phyloP scores from a whole-genome alignment of 2,329 filamentous ascomycete species.

The Nemania bipapillata region DNA sequence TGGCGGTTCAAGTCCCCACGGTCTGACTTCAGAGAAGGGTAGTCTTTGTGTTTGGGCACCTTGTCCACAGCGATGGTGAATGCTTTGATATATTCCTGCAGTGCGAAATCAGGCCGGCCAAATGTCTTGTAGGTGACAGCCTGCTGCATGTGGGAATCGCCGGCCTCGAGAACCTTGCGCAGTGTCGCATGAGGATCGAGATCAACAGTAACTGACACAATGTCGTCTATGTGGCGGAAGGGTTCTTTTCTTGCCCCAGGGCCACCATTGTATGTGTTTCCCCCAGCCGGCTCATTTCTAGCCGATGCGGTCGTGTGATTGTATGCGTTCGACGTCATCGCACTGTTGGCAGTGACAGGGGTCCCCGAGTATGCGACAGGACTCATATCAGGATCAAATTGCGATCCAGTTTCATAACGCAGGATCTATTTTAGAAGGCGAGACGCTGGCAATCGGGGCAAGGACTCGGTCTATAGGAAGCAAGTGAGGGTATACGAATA shows the following conservation, averaged over 20 bases:
- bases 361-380: conserved; percentile 42
- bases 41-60: conserved; percentile 81
- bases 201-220: conserved; percentile 60
- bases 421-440: not conserved
- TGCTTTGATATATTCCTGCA: conserved; percentile 85
- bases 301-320: conserved; percentile 25
- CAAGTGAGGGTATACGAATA: not conserved
- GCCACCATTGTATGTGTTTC: conserved; percentile 26
- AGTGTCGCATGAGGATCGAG: conserved; percentile 63
- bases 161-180: conserved; percentile 64
- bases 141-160: conserved; percentile 65
- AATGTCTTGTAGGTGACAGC: conserved; percentile 73
- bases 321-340: conserved; percentile 39
- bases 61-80: conserved; percentile 80
- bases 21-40: conserved; percentile 69
- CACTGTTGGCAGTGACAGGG: conserved; percentile 19
- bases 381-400: conserved; percentile 41
- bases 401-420: conserved; percentile 29
- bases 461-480: not conserved
- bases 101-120: conserved; percentile 75
- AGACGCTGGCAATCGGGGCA: conserved; percentile 1
- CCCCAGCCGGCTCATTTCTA: conserved; percentile 3
- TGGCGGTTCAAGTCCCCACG: conserved; percentile 60
- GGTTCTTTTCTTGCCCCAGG: conserved; percentile 50
- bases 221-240: conserved; percentile 65